Evolutionary conservation across 2,329 filamentous ascomycete species (phyloP), one percentile per base, ranked within the genome.

Genomic region (Emmonsiellopsis sp.): DNA sequence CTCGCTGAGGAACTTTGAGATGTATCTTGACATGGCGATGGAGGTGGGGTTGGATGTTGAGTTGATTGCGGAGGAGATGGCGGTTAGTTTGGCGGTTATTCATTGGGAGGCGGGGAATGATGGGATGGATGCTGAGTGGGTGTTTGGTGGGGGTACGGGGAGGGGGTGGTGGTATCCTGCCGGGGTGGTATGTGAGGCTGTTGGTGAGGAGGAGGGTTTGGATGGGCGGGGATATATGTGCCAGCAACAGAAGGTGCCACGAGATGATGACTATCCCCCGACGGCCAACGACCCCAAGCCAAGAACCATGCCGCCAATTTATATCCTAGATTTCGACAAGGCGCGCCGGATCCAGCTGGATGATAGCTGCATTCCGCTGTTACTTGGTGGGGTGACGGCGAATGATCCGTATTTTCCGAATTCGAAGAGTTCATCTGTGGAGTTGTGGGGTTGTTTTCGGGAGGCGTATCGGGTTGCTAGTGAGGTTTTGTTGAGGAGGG

Each of bases 381-480:
- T 57, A 26, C 49, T 57, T 7, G 55, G 55, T 13, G 58, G 51
- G 9, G 57, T 60, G 5, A 58, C 58, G 3, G 55, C 55, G 5
- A 57, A 58, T 43, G 55, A 60, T 31, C 54, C 57, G 5, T 56
- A 60, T 35, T 53, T 56, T 31, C 54, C 56, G 16, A 55, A 61
- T 20, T 58, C 54, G 15, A 44, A 44, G 26, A 20, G 15, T 44
- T 44, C 42, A 31, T 50, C 51, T 7, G 13, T 38, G 35, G 35
- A 38, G 35, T n/a, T 38, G 35, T n/a, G 9, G 35, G 9, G 13
- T 38, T 3, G 9, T 2, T 38, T 38, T 38, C 9, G 9, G 35
- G 35, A 38, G 35, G 35, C 35, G 35, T 38, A 26, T 26, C 3
- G 20, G 20, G 20, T 26, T 26, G 20, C 20, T 26, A 26, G 20